Evolutionary conservation across 1,284 basidiomycete genomes (phyloP).

Genomic region (Microbotryum scabiosae): DNA sequence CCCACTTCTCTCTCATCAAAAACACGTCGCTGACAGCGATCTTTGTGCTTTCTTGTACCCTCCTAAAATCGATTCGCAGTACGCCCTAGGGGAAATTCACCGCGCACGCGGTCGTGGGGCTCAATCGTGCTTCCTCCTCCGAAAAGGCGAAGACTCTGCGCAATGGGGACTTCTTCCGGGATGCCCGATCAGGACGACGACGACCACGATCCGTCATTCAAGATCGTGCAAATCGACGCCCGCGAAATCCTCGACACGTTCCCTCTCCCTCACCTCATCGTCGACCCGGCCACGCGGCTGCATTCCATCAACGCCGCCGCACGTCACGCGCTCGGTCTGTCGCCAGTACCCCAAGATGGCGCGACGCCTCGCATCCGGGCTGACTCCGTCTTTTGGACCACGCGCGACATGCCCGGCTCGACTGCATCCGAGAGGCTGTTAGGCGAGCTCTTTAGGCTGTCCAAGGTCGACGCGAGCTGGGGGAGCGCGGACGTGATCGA

Average conservation of each 20-base stretch:
- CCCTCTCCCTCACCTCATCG: conserved; percentile 17
- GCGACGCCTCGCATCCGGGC: not conserved
- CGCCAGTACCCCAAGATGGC: not conserved
- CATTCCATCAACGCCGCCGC: conserved; percentile 17
- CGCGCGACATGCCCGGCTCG: conserved; percentile 2
- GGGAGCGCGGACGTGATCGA: conserved; percentile 4
- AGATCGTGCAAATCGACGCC: too few relatives aligned
- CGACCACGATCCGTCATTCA: too few relatives aligned
- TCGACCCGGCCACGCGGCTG: conserved; percentile 5
- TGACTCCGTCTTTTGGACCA: conserved; percentile 1
- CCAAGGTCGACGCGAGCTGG: conserved; percentile 1
- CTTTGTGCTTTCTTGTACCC: too few relatives aligned
- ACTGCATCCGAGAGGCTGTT: not conserved
- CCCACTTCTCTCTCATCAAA: too few relatives aligned
- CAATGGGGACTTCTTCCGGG: too few relatives aligned
- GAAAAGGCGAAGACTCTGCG: too few relatives aligned
- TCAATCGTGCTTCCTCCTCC: too few relatives aligned
- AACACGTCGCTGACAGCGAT: too few relatives aligned
- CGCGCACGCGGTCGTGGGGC: too few relatives aligned
- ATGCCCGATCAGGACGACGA: too few relatives aligned
- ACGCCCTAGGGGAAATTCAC: too few relatives aligned
- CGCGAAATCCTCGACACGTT: not conserved
- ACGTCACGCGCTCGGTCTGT: conserved; percentile 6
- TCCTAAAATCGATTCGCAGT: too few relatives aligned
- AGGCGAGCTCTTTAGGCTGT: not conserved